These are phyloP conservation scores for Phytophthora megakarya DNA, from an alignment of 352 stramenopile genomes.

Conservation along the genomic window DNA sequence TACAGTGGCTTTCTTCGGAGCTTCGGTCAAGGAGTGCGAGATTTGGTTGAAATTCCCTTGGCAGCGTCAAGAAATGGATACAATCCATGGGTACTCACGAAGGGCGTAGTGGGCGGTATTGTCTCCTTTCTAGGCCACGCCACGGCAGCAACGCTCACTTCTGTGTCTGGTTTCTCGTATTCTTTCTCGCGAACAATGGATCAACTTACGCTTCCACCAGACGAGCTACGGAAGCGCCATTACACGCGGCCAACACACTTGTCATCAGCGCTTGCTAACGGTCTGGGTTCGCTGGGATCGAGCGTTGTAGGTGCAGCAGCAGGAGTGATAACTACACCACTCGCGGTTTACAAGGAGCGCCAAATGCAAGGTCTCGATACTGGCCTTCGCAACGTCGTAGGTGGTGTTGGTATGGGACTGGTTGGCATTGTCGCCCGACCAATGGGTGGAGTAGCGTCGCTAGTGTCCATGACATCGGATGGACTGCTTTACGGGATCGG, in stretches of 20 bases:
- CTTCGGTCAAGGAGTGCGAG: slow-evolving; percentile 67
- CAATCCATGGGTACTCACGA: slow-evolving; percentile 77
- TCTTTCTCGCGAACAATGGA: slow-evolving; percentile 84
- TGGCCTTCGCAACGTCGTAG: slow-evolving; percentile 66
- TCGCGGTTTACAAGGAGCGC: slow-evolving; percentile 76
- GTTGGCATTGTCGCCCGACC: slow-evolving; percentile 81
- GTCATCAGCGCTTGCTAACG: slow-evolving; percentile 62
- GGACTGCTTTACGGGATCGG: slow-evolving; percentile 70
- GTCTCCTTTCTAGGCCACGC: slow-evolving; percentile 77
- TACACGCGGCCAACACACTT: slow-evolving; percentile 72
- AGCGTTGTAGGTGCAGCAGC: slow-evolving; percentile 78
- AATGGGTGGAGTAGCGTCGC: slow-evolving; percentile 75
- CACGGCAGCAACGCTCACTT: slow-evolving; percentile 70
- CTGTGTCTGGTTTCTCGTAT: slow-evolving; percentile 80
- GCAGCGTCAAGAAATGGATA: slow-evolving; percentile 72
- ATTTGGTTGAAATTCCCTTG: slow-evolving; percentile 81
- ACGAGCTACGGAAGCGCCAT: slow-evolving; percentile 64
- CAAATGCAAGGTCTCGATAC: slow-evolving; percentile 61
- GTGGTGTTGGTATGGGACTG: slow-evolving; percentile 76
- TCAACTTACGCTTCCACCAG: slow-evolving; percentile 68
- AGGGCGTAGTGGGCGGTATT: slow-evolving; percentile 68
- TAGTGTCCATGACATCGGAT: slow-evolving; percentile 80
- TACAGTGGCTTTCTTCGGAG: slow-evolving; percentile 77
- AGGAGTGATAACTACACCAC: slow-evolving; percentile 76
- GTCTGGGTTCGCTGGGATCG: slow-evolving; percentile 71